Evolutionary conservation across 371 early-diverging fungal genomes (phyloP), one percentile per base, ranked within the genome.

Genomic region (Massospora cicadina): DNA sequence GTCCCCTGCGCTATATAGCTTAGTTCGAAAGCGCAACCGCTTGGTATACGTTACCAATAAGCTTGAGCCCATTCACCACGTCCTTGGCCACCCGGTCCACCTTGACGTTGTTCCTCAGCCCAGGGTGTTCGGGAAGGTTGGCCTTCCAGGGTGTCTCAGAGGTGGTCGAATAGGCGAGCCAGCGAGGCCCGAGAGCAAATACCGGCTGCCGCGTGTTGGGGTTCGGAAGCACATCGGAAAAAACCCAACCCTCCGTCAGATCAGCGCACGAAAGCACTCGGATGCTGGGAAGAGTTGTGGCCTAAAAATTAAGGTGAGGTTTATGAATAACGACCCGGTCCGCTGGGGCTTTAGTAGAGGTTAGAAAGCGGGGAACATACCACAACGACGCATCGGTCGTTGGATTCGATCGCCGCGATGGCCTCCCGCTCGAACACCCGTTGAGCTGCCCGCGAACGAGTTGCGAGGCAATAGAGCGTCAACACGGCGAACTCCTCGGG

Each of bases 31-130:
- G 21, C 17, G n/a, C 24, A 33, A 33, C 21, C 17, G 24, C 56
- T 53, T 23, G 1, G 10, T n/a, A 2, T 2, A 54, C 66, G 61
- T 75, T 79, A 72, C 86, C 77, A 17, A 86, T 67, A 32, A 79
- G 71, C 54, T 79, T 86, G 65, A 86, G 78, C n/a, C 86, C 84
- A 65, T 82, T 81, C 63, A 81, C 78, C 27, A 86, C 82, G 68
- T 84, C 86, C 60, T 83, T 83, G 2, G 84, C 84, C 29, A 84
- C 81, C 27, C 79, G 56, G 55, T 66, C 66, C 23, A 63, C 61
- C 29, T 53, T 64, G 30, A 24, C 55, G 12, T 10, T 65, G 7
- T 28, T 26, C 31, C 58, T 33, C 31, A 60, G n/a, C 2, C 21
- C 30, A 17, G 27, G 54, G 29, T 24, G 7, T 31, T 66, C 68